These are phyloP conservation scores for Colletotrichum sp. DNA, from an alignment of 2,329 filamentous ascomycete species.

Conservation along the genomic window DNA sequence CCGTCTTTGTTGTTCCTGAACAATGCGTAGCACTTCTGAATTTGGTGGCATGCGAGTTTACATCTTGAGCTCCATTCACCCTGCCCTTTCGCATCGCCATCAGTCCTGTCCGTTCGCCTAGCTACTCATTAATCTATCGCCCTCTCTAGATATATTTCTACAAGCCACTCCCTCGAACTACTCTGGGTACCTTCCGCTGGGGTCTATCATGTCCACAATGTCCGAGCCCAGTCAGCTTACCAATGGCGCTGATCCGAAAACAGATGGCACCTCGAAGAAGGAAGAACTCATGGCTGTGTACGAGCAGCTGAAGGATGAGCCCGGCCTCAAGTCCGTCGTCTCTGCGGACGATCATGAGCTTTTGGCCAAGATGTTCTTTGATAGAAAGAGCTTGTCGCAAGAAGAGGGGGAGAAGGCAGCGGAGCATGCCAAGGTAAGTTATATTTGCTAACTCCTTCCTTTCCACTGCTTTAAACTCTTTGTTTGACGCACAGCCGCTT, in stretches of 20 bases:
- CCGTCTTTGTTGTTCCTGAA: no score
- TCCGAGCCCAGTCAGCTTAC: fast-evolving
- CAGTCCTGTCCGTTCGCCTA: no score
- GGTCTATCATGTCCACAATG: neutral
- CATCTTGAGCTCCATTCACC: no score
- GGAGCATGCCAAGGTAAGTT: neutral
- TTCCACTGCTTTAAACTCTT: no score
- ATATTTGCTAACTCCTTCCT: fast-evolving
- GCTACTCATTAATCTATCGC: neutral
- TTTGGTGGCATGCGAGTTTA: no score
- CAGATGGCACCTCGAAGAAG: neutral
- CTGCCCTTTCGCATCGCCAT: no score
- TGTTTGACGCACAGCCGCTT: no score
- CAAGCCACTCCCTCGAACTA: neutral
- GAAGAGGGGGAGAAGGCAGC: neutral
- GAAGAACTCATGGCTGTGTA: neutral
- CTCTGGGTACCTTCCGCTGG: no score
- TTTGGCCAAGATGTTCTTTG: neutral
- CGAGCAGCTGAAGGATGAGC: neutral
- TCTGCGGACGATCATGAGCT: neutral
- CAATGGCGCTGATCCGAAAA: neutral
- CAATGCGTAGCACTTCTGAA: no score
- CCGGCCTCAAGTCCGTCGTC: neutral
- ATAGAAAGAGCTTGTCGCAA: neutral
- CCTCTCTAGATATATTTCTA: neutral